A percentile compares a stretch with the other conserved stretches of the same genome.
These are phyloP conservation scores for Heterobasidion parviporum DNA, from an alignment of 1,284 basidiomycete species.

Conservation along the genomic window DNA sequence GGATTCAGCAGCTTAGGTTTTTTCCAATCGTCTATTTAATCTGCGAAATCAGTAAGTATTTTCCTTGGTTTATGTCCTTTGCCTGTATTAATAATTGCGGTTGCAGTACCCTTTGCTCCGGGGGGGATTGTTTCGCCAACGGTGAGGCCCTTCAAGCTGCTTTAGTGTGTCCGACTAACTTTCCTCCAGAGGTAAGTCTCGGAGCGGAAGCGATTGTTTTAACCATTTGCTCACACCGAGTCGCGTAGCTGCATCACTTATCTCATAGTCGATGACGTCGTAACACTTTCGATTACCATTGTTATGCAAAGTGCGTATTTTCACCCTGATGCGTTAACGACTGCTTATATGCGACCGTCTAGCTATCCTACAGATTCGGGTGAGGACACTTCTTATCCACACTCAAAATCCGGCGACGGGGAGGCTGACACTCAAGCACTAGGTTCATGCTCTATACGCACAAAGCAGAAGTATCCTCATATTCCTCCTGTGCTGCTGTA, in stretches of 20 bases:
- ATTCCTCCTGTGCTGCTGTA: constrained; percentile 11
- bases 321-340: too few species aligned
- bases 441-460: constrained; percentile 20
- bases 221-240: too few species aligned
- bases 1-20: constrained; percentile 12
- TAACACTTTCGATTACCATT: constrained; percentile 12
- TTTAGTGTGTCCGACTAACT: too few species aligned
- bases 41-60: constrained; percentile 7
- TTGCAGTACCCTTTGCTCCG: constrained; percentile 7
- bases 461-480: constrained; percentile 11
- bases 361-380: constrained; percentile 14
- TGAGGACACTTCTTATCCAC: background rate
- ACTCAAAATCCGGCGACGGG: too few species aligned
- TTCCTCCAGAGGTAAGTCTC: background rate
- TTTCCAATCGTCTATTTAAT: constrained; percentile 11
- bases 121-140: constrained; percentile 6
- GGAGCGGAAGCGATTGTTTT: too few species aligned
- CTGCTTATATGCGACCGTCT: too few species aligned
- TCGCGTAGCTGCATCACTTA: constrained; percentile 12
- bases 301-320: constrained; percentile 11
- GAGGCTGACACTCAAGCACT: background rate
- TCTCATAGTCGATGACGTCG: constrained; percentile 13
- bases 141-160: constrained; percentile 1
- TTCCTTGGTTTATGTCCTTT: background rate
- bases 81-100: background rate